Evolutionary conservation across 176 grass and related monocot genomes (phyloP).

Genomic region (Aegilops tauschii): DNA sequence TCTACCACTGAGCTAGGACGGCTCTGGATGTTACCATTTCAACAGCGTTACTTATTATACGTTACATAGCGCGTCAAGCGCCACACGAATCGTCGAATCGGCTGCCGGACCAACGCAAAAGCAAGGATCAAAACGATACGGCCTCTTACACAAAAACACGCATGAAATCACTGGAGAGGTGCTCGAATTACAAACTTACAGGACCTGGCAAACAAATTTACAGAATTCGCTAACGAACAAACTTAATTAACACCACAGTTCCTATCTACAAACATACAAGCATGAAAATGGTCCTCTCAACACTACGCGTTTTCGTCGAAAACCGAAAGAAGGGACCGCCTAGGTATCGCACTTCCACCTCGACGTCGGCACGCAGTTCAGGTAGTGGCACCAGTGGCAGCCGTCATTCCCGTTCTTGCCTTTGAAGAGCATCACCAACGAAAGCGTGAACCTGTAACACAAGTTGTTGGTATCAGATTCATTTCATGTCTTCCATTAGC

Average conservation of each 20-base stretch:
- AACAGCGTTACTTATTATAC: not conserved
- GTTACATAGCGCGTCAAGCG: not conserved
- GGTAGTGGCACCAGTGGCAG: slow-evolving; percentile 96
- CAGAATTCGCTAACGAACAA: slow-evolving; percentile 38
- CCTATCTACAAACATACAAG: slow-evolving; percentile 52
- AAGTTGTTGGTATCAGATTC: slow-evolving; percentile 8
- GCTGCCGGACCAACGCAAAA: no score
- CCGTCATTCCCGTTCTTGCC: slow-evolving; percentile 87
- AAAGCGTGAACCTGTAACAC: slow-evolving; percentile 55
- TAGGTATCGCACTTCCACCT: slow-evolving; percentile 78
- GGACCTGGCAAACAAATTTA: slow-evolving; percentile 3
- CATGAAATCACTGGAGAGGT: not conserved
- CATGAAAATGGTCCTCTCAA: slow-evolving; percentile 33
- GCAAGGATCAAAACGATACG: not conserved
- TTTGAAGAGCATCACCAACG: slow-evolving; percentile 87
- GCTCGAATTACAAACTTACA: slow-evolving; percentile 22
- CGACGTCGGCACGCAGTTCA: slow-evolving; percentile 91
- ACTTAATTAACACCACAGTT: not conserved
- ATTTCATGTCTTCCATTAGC: not conserved
- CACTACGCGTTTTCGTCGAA: slow-evolving; percentile 11
- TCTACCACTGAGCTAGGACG: slow-evolving; percentile 58
- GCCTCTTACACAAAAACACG: not conserved
- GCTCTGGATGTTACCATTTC: not conserved
- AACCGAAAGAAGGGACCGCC: slow-evolving; percentile 13
- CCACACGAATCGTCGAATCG: not conserved